phyloP scores from a whole-genome alignment of 306 rosid species.

The Phaseolus lunatus region DNA sequence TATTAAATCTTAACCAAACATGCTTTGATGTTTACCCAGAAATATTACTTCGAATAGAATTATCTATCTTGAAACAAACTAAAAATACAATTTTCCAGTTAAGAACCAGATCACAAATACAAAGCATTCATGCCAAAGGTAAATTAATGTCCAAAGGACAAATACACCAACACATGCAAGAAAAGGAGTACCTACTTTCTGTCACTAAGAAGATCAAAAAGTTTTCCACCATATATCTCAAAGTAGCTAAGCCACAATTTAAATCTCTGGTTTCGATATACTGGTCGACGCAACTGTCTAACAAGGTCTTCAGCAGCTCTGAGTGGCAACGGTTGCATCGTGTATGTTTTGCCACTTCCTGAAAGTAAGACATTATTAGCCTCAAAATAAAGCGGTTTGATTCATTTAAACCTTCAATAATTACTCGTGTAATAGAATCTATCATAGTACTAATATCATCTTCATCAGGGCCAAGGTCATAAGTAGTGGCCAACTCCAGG shows the following conservation, averaged over 20 bases:
- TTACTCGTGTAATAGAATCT: slow-evolving; percentile 15
- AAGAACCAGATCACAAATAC: slow-evolving; percentile 38
- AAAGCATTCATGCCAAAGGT: slow-evolving; percentile 19
- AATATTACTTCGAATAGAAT: neutral
- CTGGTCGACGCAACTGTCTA: slow-evolving; percentile 82
- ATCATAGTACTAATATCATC: slow-evolving; percentile 6
- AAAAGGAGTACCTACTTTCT: slow-evolving; percentile 74
- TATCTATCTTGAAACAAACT: neutral
- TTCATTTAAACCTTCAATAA: slow-evolving; percentile 7
- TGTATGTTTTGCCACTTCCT: slow-evolving; percentile 98
- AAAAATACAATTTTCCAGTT: neutral
- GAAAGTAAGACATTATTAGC: slow-evolving; percentile 47
- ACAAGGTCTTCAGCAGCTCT: slow-evolving; percentile 92
- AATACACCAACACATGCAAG: neutral
- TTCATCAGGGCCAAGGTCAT: neutral
- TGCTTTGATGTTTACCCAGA: neutral
- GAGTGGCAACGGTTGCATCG: slow-evolving; percentile 97
- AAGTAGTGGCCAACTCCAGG: neutral
- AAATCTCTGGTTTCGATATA: slow-evolving; percentile 86
- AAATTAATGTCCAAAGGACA: slow-evolving; percentile 3
- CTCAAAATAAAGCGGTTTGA: slow-evolving; percentile 31
- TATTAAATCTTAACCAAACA: neutral
- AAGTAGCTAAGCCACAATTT: slow-evolving; percentile 99
- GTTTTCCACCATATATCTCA: slow-evolving; percentile 97
- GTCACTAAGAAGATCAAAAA: slow-evolving; percentile 93